phyloP scores from a whole-genome alignment of 2,329 filamentous ascomycete species.

The Cladorrhinum sp. region DNA sequence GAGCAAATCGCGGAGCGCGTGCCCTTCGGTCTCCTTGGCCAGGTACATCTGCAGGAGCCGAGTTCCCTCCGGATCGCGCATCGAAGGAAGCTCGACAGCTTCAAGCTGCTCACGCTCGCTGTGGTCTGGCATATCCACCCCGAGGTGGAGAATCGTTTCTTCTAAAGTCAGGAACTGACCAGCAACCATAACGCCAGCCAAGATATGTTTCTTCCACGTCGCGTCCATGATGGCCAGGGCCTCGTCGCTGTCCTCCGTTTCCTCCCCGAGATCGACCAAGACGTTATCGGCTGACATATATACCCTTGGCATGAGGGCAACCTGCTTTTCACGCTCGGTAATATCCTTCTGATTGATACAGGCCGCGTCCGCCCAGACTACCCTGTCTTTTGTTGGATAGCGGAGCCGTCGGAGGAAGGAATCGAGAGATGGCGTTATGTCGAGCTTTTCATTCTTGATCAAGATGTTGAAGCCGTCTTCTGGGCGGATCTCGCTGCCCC shows the following conservation, averaged over 20 bases:
- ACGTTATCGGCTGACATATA: not conserved
- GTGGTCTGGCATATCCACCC: not conserved
- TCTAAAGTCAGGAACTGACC: not conserved
- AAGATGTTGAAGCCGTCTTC: not conserved
- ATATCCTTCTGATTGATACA: not conserved
- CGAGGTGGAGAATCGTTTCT: not conserved
- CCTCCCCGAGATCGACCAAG: not conserved
- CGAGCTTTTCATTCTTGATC: not conserved
- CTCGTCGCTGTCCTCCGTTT: not conserved
- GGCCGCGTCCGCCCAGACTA: not conserved
- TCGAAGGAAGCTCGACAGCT: not conserved
- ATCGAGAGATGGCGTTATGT: not conserved
- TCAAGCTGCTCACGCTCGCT: not conserved
- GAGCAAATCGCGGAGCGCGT: no score
- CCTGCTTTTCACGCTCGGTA: not conserved
- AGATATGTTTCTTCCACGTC: not conserved
- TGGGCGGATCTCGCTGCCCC: not conserved
- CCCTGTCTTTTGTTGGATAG: not conserved
- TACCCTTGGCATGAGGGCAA: not conserved
- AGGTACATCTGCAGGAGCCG: no score
- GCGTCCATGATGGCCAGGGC: not conserved
- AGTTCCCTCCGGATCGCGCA: not conserved
- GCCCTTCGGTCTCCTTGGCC: no score
- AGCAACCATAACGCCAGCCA: not conserved
- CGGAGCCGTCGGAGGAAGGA: not conserved